Evolutionary conservation across 306 rosid genomes (phyloP), one percentile per base, ranked within the genome.

Genomic region (Cucurbita maxima): DNA sequence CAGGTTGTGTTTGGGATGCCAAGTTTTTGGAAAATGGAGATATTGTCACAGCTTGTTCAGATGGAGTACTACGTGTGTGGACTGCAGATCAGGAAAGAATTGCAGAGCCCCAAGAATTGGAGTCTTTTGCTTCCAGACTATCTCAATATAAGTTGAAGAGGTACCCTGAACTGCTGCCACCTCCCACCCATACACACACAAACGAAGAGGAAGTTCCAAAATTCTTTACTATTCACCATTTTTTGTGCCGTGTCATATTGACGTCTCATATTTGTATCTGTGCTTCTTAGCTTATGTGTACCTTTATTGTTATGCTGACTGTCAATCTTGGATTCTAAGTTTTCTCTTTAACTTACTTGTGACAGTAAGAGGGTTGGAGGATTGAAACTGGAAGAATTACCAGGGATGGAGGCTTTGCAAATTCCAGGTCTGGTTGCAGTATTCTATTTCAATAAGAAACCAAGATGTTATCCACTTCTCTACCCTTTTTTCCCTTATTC

Each of bases 1-100:
- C 98, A 74, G 98, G 97, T 72, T 94, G 98, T 50, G 90, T 94
- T 79, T 94, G 98, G 98, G 97, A 94, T 82, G 86, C 85, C 70
- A 94, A 94, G 77, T 94, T 94, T 87, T 73, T 94, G 87, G 98
- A 86, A 82, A 90, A 90, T 74, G 98, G 97, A 54, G 97, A 94
- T 85, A 86, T 94, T 64, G 97, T 85, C 75, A 94, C 98, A 41
- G 96, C 97, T 57, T 90, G 98, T 84, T 94, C 98, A 1, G 98
- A 94, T 73, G 96, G 98, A 85, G 81, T 86, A 43, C 86, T 76
- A 52, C 95, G 96, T 63, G 78, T 94, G 68, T 94, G 98, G 98
- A 87, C 98, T 3, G 66, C 76, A 25, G 80, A 84, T 77, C 86
- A 78, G 64, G 88, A 85, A 75, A 87, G 81, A 81, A 82, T 83